These are phyloP conservation scores for Phytophthora agathidicida DNA, from an alignment of 352 stramenopile genomes.

Conservation along the genomic window DNA sequence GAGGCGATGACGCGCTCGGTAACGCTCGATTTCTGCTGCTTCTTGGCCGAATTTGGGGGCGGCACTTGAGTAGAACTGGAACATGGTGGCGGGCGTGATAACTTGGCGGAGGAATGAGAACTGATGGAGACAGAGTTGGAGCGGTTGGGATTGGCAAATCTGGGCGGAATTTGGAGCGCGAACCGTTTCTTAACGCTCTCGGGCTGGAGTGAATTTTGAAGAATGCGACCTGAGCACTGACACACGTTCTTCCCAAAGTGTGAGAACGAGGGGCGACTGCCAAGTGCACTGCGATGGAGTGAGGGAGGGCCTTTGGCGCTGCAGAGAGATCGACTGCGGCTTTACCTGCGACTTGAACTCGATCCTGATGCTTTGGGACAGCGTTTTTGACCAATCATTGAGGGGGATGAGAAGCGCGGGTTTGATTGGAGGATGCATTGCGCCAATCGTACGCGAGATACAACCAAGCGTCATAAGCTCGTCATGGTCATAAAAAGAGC, in stretches of 20 bases:
- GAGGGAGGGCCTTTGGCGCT: too few species aligned
- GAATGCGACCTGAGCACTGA: too few species aligned
- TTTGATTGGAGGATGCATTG: background rate
- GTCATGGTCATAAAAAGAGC: background rate
- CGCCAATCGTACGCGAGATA: background rate
- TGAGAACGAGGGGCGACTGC: too few species aligned
- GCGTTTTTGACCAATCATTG: background rate
- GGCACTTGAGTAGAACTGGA: slow-evolving; percentile 26
- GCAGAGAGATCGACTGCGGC: too few species aligned
- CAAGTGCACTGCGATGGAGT: too few species aligned
- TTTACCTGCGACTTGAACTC: too few species aligned
- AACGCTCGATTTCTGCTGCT: slow-evolving; percentile 45
- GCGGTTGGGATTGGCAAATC: slow-evolving; percentile 14
- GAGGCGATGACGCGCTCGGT: slow-evolving; percentile 46
- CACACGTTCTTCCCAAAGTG: too few species aligned
- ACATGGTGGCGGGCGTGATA: slow-evolving; percentile 23
- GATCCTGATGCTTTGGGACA: background rate
- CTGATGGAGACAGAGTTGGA: background rate
- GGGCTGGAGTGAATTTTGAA: slow-evolving; percentile 7
- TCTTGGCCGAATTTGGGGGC: slow-evolving; percentile 16
- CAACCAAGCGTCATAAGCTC: slow-evolving; percentile 2
- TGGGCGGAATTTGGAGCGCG: slow-evolving; percentile 3
- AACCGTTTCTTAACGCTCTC: slow-evolving; percentile 22
- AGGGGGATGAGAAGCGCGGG: background rate
- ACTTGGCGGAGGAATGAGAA: slow-evolving; percentile 5